phyloP scores from a whole-genome alignment of 2,329 filamentous ascomycete species.

The Basipetospora chlamydospora region DNA sequence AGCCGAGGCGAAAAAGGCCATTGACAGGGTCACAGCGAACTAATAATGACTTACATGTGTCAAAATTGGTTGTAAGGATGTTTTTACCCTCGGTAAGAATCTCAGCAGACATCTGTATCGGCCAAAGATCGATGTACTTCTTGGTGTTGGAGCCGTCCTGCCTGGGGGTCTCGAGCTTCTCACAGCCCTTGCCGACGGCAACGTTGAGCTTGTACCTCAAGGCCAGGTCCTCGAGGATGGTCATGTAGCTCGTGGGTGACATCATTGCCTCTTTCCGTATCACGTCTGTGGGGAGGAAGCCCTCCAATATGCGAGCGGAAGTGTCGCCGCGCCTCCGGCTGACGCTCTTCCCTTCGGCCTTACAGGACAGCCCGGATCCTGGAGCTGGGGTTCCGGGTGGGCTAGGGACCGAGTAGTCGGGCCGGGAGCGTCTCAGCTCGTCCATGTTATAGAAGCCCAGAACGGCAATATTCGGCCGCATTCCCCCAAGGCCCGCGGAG shows the following conservation, averaged over 20 bases:
- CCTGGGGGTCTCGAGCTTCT: conserved; percentile 57
- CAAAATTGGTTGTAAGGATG: conserved; percentile 75
- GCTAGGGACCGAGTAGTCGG: conserved; percentile 42
- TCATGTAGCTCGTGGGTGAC: conserved; percentile 60
- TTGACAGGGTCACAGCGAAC: too few species aligned
- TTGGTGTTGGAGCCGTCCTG: conserved; percentile 44
- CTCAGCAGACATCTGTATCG: conserved; percentile 85
- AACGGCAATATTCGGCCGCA: conserved; percentile 79
- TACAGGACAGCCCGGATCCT: conserved; percentile 15
- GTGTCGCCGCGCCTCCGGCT: conserved; percentile 35
- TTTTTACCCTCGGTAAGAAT: conserved; percentile 52
- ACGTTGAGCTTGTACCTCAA: conserved; percentile 70
- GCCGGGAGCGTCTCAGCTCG: conserved; percentile 49
- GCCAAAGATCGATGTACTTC: conserved; percentile 78
- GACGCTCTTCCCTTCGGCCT: conserved; percentile 12
- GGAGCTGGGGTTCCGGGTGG: conserved; percentile 21
- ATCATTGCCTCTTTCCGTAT: conserved; percentile 56
- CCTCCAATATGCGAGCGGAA: conserved; percentile 39
- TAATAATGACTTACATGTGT: conserved; percentile 64
- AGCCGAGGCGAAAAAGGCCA: not conserved
- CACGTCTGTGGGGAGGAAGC: conserved; percentile 51
- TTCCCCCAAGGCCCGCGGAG: conserved; percentile 69
- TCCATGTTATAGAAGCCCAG: conserved; percentile 70
- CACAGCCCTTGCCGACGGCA: conserved; percentile 70
- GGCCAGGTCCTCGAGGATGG: conserved; percentile 68